Percentiles rank a stretch among this genome's conserved stretches.
Evolutionary conservation across 305 asterid genomes (phyloP).

Genomic region (Stenogyne calaminthoides): DNA sequence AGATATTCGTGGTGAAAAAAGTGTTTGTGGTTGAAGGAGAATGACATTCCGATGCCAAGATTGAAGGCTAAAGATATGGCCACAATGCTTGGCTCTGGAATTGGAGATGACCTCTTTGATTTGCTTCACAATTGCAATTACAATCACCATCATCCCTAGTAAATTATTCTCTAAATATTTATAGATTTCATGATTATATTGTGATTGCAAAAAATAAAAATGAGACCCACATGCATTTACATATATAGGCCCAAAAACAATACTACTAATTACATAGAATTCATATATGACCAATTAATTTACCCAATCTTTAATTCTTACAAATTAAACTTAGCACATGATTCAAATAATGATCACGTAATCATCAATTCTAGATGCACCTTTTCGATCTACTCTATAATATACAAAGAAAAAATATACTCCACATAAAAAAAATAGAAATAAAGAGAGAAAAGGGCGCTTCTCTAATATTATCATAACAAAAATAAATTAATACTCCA

Average conservation of each 20-base stretch:
- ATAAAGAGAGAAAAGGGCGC: conserved; percentile 11
- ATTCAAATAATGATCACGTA: background rate
- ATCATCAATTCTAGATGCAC: background rate
- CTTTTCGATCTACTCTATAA: conserved; percentile 1
- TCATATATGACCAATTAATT: background rate
- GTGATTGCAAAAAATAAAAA: background rate
- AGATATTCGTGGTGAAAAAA: conserved; percentile 70
- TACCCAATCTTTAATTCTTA: background rate
- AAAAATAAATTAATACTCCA: too few species aligned
- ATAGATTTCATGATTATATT: background rate
- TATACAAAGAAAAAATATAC: background rate
- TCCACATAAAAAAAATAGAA: conserved; percentile 27
- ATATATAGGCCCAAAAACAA: background rate
- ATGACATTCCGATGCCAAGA: conserved; percentile 58
- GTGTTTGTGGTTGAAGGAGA: conserved; percentile 79
- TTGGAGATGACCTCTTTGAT: conserved; percentile 84
- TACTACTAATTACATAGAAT: background rate
- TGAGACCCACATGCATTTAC: background rate
- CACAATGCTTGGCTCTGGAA: conserved; percentile 82
- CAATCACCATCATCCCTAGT: background rate
- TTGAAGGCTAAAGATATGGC: conserved; percentile 88
- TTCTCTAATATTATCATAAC: background rate
- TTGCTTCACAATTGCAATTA: conserved; percentile 45
- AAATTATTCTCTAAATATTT: too few species aligned
- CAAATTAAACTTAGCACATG: background rate